Evolutionary conservation across 768 basidiomycete species (phyloP).

Genomic region (Rhodotorula taiwanensis): DNA sequence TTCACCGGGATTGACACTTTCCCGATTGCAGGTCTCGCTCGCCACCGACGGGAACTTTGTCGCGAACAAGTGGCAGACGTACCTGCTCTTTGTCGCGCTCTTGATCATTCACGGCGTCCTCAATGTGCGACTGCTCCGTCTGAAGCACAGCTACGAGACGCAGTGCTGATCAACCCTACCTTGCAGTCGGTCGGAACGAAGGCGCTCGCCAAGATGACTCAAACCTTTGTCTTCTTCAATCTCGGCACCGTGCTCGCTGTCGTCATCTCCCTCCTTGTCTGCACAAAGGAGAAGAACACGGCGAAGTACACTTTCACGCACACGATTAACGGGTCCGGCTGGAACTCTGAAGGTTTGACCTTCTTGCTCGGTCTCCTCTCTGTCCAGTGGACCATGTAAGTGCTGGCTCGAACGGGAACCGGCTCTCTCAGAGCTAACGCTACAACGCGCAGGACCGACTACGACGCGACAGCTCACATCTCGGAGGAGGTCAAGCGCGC

Average conservation of each 20-base stretch:
- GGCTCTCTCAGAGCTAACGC: no score
- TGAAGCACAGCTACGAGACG: no score
- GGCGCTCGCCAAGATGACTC: constrained; percentile 65
- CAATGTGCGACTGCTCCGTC: constrained; percentile 45
- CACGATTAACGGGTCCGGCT: constrained; percentile 69
- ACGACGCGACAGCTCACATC: constrained; percentile 47
- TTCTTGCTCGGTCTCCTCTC: constrained; percentile 77
- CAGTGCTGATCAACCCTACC: no score
- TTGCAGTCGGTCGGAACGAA: constrained; percentile 46
- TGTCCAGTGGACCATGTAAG: constrained; percentile 50
- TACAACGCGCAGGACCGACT: constrained; percentile 24
- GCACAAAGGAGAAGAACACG: constrained; percentile 48
- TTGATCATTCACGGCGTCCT: constrained; percentile 70
- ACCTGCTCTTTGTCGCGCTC: constrained; percentile 69
- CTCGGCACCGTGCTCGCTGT: constrained; percentile 75
- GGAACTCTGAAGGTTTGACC: constrained; percentile 67
- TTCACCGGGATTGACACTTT: no score
- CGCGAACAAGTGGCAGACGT: constrained; percentile 63
- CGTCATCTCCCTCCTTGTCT: constrained; percentile 73
- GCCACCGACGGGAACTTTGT: constrained; percentile 47
- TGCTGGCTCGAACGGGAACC: no score
- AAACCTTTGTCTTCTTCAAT: constrained; percentile 74
- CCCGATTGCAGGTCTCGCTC: constrained; percentile 23
- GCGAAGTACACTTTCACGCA: constrained; percentile 72
- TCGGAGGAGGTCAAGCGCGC: constrained; percentile 47